A percentile compares a stretch with the other conserved stretches of the same genome.
These are phyloP conservation scores for Penicillium ucsense DNA, from an alignment of 495 filamentous ascomycete genomes.

Conservation along the genomic window DNA sequence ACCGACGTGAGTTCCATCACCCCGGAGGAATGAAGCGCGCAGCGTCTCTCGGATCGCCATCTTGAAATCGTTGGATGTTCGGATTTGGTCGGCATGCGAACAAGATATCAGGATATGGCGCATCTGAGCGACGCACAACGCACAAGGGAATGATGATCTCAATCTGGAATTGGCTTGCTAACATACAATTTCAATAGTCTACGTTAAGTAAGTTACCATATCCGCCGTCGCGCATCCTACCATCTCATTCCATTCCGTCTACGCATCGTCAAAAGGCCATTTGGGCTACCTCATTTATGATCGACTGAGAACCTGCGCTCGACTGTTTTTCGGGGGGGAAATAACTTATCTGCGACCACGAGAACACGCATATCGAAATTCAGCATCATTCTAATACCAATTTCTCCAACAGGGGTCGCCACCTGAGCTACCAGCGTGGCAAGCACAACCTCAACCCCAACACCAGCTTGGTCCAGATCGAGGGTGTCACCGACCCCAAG, in stretches of 20 bases:
- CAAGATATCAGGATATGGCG: constrained; percentile 1
- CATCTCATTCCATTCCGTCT: constrained; percentile 10
- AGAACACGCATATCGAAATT: constrained; percentile 6
- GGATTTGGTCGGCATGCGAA: neutral
- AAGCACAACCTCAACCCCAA: constrained; percentile 76
- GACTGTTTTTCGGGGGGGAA: no score
- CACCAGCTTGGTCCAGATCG: constrained; percentile 89
- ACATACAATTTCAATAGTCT: constrained; percentile 50
- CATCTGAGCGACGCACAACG: constrained; percentile 1
- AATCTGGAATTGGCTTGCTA: constrained; percentile 22
- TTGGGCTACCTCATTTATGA: neutral
- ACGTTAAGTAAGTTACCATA: constrained; percentile 72
- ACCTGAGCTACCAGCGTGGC: constrained; percentile 88
- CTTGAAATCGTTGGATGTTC: neutral
- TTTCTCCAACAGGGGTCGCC: constrained; percentile 60
- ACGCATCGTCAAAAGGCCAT: constrained; percentile 6
- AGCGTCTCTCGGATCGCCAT: constrained; percentile 6
- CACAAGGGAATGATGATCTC: constrained; percentile 2
- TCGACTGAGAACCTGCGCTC: no score
- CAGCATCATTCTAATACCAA: constrained; percentile 26
- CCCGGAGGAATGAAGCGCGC: constrained; percentile 2
- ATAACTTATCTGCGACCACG: neutral
- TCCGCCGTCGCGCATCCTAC: constrained; percentile 12
- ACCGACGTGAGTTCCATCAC: constrained; percentile 60
- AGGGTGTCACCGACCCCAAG: constrained; percentile 81